These are phyloP conservation scores for Breviolum minutum DNA, from an alignment of 73 alveolate genomes.

Conservation along the genomic window DNA sequence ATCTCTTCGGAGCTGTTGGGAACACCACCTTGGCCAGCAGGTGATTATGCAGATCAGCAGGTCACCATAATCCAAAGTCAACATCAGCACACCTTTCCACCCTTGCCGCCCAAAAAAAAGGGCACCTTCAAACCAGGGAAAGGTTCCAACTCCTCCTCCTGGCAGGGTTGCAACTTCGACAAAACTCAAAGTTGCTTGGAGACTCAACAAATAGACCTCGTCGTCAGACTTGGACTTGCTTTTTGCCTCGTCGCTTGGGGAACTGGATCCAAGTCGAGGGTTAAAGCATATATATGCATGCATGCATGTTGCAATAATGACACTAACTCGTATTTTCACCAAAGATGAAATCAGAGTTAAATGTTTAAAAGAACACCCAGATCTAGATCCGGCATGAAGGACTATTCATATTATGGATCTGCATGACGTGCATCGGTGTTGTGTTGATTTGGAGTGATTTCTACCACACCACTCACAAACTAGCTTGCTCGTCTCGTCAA, in stretches of 20 bases:
- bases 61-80: background rate
- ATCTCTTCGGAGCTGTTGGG: conserved; percentile 64
- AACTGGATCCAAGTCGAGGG: background rate
- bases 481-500: too few relatives aligned
- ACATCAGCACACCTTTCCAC: background rate
- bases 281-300: too few relatives aligned
- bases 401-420: too few relatives aligned
- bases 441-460: too few relatives aligned
- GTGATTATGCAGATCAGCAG: background rate
- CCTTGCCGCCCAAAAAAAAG: background rate
- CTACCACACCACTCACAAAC: background rate
- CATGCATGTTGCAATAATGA: too few relatives aligned
- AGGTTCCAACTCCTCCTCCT: conserved; percentile 80
- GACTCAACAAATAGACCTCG: background rate
- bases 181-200: background rate
- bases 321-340: too few relatives aligned
- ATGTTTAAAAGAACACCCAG: too few relatives aligned
- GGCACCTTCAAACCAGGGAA: conserved; percentile 69
- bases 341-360: too few relatives aligned
- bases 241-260: background rate
- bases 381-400: too few relatives aligned
- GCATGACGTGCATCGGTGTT: too few relatives aligned
- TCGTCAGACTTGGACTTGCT: conserved; percentile 46
- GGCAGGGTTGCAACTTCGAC: background rate
- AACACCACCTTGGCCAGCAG: conserved; percentile 24